phyloP scores from a whole-genome alignment of 2,329 filamentous ascomycete genomes.

The Pestalotiopsis fici region DNA sequence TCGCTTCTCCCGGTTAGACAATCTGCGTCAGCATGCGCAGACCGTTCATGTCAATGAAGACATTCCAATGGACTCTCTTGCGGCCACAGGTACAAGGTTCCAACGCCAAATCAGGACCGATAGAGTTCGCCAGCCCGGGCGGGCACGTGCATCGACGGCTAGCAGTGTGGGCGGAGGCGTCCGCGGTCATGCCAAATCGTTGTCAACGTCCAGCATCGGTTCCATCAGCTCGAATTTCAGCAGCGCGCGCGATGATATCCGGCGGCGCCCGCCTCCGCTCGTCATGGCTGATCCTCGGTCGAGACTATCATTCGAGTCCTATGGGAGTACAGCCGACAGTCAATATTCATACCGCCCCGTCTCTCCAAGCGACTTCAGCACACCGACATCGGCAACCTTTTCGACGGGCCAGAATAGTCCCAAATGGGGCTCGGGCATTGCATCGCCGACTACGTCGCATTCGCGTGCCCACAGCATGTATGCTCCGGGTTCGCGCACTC shows the following conservation, averaged over 20 bases:
- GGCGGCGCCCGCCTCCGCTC: constrained; percentile 75
- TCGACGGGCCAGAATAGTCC: constrained; percentile 78
- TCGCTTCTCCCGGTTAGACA: constrained; percentile 89
- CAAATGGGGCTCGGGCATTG: constrained; percentile 66
- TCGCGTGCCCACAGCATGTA: constrained; percentile 76
- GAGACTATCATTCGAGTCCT: constrained; percentile 68
- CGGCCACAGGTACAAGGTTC: constrained; percentile 88
- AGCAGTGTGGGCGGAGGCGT: constrained; percentile 71
- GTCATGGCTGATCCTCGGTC: constrained; percentile 78
- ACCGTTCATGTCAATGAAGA: constrained; percentile 98
- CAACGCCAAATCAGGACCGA: constrained; percentile 91
- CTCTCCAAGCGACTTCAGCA: constrained; percentile 75
- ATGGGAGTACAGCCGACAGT: constrained; percentile 63
- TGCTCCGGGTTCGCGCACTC: constrained; percentile 58
- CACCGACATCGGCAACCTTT: constrained; percentile 81
- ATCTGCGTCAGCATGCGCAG: constrained; percentile 93
- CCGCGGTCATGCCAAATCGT: constrained; percentile 79
- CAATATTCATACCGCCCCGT: constrained; percentile 67
- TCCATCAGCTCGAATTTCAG: constrained; percentile 70
- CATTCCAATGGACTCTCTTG: constrained; percentile 90
- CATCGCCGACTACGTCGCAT: constrained; percentile 72
- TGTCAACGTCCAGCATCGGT: constrained; percentile 83
- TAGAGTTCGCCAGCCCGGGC: constrained; percentile 71
- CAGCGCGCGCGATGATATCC: constrained; percentile 59
- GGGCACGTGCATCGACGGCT: constrained; percentile 76